phyloP scores from a whole-genome alignment of 148 eudicot genomes.

The Cornus kousa region DNA sequence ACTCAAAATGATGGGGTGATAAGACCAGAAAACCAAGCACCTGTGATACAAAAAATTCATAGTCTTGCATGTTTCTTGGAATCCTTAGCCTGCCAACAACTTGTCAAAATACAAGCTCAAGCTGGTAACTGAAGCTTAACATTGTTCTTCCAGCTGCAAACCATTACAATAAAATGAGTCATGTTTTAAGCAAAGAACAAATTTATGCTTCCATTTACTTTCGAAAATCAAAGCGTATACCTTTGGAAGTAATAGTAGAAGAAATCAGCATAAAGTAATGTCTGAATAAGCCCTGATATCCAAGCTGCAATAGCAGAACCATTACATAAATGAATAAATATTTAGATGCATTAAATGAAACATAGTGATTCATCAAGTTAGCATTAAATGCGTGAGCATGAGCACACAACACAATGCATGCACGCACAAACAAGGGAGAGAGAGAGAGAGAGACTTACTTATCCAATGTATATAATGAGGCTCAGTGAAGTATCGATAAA shows the following conservation, averaged over 20 bases:
- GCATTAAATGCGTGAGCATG: neutral
- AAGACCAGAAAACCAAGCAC: neutral
- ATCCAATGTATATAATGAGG: slow-evolving; percentile 96
- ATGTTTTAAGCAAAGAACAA: neutral
- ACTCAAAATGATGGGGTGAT: neutral
- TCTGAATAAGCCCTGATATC: slow-evolving; percentile 81
- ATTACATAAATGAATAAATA: neutral
- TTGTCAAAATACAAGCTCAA: slow-evolving; percentile 22
- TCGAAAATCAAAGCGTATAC: slow-evolving; percentile 28
- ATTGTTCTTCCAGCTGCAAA: slow-evolving; percentile 89
- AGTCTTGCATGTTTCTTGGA: neutral
- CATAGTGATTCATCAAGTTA: too few relatives aligned
- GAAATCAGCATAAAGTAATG: slow-evolving; percentile 92
- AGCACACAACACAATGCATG: neutral
- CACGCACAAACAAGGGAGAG: neutral
- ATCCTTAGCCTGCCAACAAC: neutral
- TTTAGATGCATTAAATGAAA: neutral
- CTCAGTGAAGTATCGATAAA: slow-evolving; percentile 94
- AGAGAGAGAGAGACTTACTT: slow-evolving; percentile 46
- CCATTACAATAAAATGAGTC: neutral
- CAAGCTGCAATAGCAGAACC: slow-evolving; percentile 59
- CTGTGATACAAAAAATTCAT: neutral
- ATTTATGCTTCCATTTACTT: neutral
- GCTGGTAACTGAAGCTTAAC: slow-evolving; percentile 83
- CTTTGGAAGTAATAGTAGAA: slow-evolving; percentile 95